A percentile compares a stretch with the other conserved stretches of the same genome.
Evolutionary conservation across 208 protist genomes (phyloP).

Genomic region (Trypanosoma avium): DNA sequence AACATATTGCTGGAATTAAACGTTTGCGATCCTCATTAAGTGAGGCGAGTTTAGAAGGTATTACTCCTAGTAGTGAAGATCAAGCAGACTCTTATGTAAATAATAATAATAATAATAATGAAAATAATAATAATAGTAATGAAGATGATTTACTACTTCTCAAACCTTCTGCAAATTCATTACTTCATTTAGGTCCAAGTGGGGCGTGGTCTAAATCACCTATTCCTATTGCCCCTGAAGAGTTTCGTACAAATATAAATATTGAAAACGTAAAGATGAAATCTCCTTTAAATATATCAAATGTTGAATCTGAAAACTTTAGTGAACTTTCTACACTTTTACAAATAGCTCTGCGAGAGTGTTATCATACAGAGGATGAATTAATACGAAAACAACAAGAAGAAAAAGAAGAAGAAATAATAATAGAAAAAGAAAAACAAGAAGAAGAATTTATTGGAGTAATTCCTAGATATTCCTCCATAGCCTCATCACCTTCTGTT

Average conservation of each 20-base stretch:
- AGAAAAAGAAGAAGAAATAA: not conserved
- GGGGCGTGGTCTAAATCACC: slow-evolving; percentile 1
- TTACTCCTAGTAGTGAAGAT: slow-evolving; percentile 11
- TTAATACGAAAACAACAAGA: not conserved
- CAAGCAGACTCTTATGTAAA: not conserved
- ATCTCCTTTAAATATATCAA: not conserved
- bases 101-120: not conserved
- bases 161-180: slow-evolving; percentile 21
- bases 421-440: not conserved
- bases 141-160: slow-evolving; percentile 1
- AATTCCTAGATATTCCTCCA: not conserved
- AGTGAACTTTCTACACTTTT: slow-evolving; percentile 18
- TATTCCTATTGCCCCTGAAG: not conserved
- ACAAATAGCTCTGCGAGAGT: slow-evolving; percentile 16
- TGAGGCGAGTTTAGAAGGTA: slow-evolving; percentile 1
- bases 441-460: not conserved
- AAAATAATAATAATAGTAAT: not conserved
- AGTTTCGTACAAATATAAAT: not conserved
- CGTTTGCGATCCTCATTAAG: not conserved
- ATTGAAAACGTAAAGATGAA: not conserved
- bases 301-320: not conserved
- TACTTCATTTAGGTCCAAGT: slow-evolving; percentile 11
- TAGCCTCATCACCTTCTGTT: not conserved
- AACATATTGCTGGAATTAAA: not conserved
- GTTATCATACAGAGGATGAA: slow-evolving; percentile 30